These are phyloP conservation scores for Papiliotrema nemorosa DNA, from an alignment of 1,284 basidiomycete genomes.

Conservation along the genomic window DNA sequence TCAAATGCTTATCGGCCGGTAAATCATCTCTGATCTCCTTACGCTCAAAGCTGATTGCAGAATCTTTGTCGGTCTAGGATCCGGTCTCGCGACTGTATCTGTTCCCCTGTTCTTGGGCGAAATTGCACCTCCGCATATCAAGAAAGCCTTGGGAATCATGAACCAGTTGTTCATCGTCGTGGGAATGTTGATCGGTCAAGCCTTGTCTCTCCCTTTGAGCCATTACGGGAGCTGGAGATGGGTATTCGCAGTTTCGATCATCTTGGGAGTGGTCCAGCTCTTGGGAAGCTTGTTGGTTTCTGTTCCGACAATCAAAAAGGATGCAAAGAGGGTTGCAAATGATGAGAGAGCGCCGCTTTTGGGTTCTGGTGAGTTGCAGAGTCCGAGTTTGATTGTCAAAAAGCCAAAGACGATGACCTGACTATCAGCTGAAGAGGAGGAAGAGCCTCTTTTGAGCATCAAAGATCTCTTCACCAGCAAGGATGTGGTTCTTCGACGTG, in stretches of 20 bases:
- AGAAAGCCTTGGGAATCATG: conserved; percentile 49
- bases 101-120: conserved; percentile 50
- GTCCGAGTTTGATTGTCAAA: no score
- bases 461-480: conserved; percentile 24
- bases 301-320: not conserved
- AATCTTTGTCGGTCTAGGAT: conserved; percentile 49
- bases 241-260: conserved; percentile 39
- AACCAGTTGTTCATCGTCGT: conserved; percentile 50
- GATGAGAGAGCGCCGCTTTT: conserved; percentile 20
- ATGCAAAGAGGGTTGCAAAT: not conserved
- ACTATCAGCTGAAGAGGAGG: not conserved
- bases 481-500: conserved; percentile 21
- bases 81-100: conserved; percentile 49
- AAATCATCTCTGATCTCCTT: conserved; percentile 1
- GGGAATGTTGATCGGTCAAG: conserved; percentile 48
- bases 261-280: conserved; percentile 41
- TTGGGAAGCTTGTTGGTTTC: conserved; percentile 27
- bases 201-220: conserved; percentile 43
- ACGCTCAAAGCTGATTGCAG: conserved; percentile 9
- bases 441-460: conserved; percentile 21
- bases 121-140: conserved; percentile 46
- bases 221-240: conserved; percentile 38
- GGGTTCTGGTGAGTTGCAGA: not conserved
- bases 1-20: conserved; percentile 32
- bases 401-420: no score